Evolutionary conservation across 345 rosid species (phyloP), one percentile per base, ranked within the genome.

Genomic region (Clausena lansium): DNA sequence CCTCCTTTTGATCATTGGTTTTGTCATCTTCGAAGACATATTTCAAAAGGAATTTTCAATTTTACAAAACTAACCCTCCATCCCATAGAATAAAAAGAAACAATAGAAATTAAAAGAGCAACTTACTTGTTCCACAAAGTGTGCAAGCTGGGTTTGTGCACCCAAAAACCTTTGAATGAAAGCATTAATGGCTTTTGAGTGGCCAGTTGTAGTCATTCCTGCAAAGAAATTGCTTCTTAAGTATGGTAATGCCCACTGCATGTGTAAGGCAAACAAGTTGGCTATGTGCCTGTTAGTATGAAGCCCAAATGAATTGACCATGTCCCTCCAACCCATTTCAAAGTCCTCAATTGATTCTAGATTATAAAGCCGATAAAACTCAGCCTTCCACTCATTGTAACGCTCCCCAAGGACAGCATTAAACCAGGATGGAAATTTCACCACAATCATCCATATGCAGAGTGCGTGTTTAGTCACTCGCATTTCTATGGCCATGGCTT

Each of bases 391-490:
- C 85, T 91, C 96, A 22, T 90, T 95, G 82, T 95, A 95, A 20
- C 89, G 92, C 74, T 95, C 99, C 30, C 98, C 98, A 47, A 95
- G 86, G 81, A 90, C 90, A 82, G 96, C 97, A 80, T 93, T 93
- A 83, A 93, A 93, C 94, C 99, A 95, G 52, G 99, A 93, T 22
- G 99, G 97, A 77, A 95, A 95, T 83, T 95, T 95, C 25, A 88
- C 97, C 77, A 92, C 92, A 69, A 93, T 88, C 98, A 95, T 90
- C 99, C 99, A 95, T 84, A 95, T 91, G 88, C 98, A 93, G 64
- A 92, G 96, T 41, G 96, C 93, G 81, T 95, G 98, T 84, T 93
- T 95, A 39, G 96, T 87, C 15, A 86, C 75, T 62, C 94, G 97
- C 92, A 93, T 91, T 84, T 93, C 98, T 83, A 81, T 82, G 63